Evolutionary conservation across 2,329 filamentous ascomycete species (phyloP).

Genomic region (Aspergillus persii): DNA sequence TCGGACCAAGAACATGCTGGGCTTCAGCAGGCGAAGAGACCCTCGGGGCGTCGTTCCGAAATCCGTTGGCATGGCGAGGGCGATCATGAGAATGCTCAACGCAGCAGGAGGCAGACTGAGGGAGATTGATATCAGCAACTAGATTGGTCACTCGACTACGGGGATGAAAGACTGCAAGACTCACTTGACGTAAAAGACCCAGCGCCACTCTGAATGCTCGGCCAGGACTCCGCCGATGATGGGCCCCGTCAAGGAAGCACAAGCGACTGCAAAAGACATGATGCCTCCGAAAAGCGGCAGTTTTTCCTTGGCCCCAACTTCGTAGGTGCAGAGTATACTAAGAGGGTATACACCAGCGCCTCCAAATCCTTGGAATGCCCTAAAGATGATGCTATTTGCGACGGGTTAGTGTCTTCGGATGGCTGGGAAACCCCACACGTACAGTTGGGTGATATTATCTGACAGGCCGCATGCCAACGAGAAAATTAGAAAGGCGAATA

Average conservation of each 20-base stretch:
- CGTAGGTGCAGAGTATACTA: neutral
- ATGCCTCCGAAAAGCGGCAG: neutral
- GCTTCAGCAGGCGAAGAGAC: neutral
- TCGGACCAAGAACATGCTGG: neutral
- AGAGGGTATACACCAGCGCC: constrained; percentile 5
- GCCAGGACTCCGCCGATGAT: constrained; percentile 1
- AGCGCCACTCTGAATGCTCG: constrained; percentile 23
- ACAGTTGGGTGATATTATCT: neutral
- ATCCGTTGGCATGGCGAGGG: neutral
- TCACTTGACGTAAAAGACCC: constrained; percentile 29
- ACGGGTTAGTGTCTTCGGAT: neutral
- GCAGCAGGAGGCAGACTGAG: neutral
- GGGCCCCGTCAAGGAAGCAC: neutral
- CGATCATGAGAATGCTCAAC: neutral
- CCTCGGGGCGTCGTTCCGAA: neutral
- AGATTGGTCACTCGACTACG: too few relatives aligned
- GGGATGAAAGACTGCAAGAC: neutral
- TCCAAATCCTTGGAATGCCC: constrained; percentile 4
- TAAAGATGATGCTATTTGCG: constrained; percentile 4
- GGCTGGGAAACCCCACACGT: neutral
- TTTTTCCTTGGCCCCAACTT: neutral
- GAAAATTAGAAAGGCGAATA: neutral
- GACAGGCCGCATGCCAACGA: constrained; percentile 1
- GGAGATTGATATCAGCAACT: neutral
- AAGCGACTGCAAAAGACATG: neutral